Evolutionary conservation across 148 eudicot species (phyloP), one percentile per base, ranked within the genome.

Genomic region (Gaultheria prostrata): DNA sequence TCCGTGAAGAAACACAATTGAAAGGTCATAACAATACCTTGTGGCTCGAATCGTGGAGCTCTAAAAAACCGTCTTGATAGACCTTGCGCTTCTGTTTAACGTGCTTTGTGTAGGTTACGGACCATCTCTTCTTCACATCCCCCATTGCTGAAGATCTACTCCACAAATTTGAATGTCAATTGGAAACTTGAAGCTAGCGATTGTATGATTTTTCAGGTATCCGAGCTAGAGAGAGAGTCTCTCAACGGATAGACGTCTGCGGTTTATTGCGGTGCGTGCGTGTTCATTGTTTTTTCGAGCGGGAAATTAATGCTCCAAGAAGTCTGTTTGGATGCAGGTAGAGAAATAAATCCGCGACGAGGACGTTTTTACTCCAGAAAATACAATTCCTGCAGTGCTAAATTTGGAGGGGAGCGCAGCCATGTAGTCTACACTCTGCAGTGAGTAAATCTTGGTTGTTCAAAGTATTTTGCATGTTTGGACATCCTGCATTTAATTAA

Each of bases 71-170:
- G 50, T 95, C 98, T 49, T 95, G 98, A 89, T 94, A 95, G 72
- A 95, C 87, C 85, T 94, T 94, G 45, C 96, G 90, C 92, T 95
- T 95, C 89, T 95, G 98, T 87, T 86, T 91, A 30, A 93, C 54
- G 80, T 95, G 98, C 87, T 94, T 95, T 54, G 98, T 95, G 85
- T 93, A 95, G 53, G 95, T 92, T 71, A 92, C 97, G 15, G 86
- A 76, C 97, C 98, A 95, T 86, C 89, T 92, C 88, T 84, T 92
- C 88, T 83, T 79, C 82, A 45, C 79, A 51, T 92, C 92, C 84
- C 33, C 92, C 92, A 90, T 90, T 80, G 33, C 84, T 59, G 79
- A 67, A 11, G 51, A 65, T 77, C 57, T 49, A 21, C 26, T 35
- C 3, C 76, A 7, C 48, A 49, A 49, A 83, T 77, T 18, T 46